Conservation (phyloP, 495 filamentous ascomycete species). For the Aspergillus cristatus region DNA sequence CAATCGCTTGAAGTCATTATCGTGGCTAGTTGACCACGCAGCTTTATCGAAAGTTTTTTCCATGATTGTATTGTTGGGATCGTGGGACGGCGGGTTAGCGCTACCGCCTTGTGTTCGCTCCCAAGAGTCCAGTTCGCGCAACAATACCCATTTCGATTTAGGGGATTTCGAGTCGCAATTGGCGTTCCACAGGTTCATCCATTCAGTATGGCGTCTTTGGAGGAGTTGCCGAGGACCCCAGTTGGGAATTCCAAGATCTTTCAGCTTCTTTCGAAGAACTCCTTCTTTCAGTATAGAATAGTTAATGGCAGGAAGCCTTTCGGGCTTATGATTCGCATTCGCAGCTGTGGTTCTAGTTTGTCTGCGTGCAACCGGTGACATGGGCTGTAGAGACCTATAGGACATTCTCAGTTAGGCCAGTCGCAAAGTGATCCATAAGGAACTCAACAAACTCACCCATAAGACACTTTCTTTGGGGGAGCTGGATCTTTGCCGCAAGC, state of each 20-base stretch:
- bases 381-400: slow-evolving; percentile 17
- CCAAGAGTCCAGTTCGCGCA: slow-evolving; percentile 75
- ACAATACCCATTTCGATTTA: slow-evolving; percentile 57
- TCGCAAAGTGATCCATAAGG: not conserved
- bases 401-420: slow-evolving; percentile 6
- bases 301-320: slow-evolving; percentile 65
- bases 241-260: slow-evolving; percentile 71
- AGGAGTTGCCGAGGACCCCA: slow-evolving; percentile 56
- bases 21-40: slow-evolving; percentile 66
- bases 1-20: slow-evolving; percentile 60
- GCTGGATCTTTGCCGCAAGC: slow-evolving; percentile 27
- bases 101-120: slow-evolving; percentile 59
- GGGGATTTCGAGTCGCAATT: slow-evolving; percentile 79
- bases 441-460: slow-evolving; percentile 19
- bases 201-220: slow-evolving; percentile 79
- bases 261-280: slow-evolving; percentile 67
- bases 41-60: slow-evolving; percentile 75
- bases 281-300: slow-evolving; percentile 74
- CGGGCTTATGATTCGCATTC: slow-evolving; percentile 30
- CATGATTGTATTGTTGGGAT: slow-evolving; percentile 41
- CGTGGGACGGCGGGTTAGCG: slow-evolving; percentile 14
- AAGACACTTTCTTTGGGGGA: slow-evolving; percentile 12
- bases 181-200: slow-evolving; percentile 92
- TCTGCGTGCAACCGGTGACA: slow-evolving; percentile 4
- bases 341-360: slow-evolving; percentile 5